These are phyloP conservation scores for Aureobasidium vineae DNA, from an alignment of 2,329 filamentous ascomycete species.

Conservation along the genomic window DNA sequence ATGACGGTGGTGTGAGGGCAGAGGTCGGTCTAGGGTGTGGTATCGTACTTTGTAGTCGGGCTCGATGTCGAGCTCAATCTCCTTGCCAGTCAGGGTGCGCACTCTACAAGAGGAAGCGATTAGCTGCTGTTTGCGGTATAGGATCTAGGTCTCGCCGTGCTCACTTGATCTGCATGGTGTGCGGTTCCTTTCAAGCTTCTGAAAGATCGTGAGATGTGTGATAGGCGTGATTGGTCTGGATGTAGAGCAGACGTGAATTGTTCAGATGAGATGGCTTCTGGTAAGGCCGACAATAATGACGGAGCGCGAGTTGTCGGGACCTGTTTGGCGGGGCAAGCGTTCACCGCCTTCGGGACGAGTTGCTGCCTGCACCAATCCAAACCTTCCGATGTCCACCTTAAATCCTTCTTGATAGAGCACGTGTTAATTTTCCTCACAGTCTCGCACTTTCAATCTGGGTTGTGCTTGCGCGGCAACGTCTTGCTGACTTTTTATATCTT, in stretches of 20 bases:
- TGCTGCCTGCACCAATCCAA: constrained; percentile 5
- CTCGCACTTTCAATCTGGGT: neutral
- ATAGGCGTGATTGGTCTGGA: neutral
- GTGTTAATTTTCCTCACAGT: neutral
- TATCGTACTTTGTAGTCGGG: constrained; percentile 78
- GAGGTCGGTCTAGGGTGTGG: neutral
- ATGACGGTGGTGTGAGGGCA: neutral
- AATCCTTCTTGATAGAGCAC: constrained; percentile 1
- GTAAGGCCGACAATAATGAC: constrained; percentile 14
- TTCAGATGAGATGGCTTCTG: neutral
- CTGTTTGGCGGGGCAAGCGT: constrained; percentile 18
- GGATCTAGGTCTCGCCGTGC: neutral
- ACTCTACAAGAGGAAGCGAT: constrained; percentile 59
- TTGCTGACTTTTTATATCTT: neutral
- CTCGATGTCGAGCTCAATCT: constrained; percentile 98
- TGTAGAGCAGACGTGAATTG: neutral
- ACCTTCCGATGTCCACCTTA: neutral
- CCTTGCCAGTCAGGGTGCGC: constrained; percentile 95
- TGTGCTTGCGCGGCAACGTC: neutral
- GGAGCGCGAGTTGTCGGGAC: constrained; percentile 8
- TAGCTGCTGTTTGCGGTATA: constrained; percentile 9
- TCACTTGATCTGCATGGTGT: constrained; percentile 31
- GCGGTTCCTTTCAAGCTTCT: neutral
- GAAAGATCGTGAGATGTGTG: neutral
- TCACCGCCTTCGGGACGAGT: constrained; percentile 24